These are phyloP conservation scores for Collariella sp. DNA, from an alignment of 495 filamentous ascomycete genomes.

Conservation along the genomic window DNA sequence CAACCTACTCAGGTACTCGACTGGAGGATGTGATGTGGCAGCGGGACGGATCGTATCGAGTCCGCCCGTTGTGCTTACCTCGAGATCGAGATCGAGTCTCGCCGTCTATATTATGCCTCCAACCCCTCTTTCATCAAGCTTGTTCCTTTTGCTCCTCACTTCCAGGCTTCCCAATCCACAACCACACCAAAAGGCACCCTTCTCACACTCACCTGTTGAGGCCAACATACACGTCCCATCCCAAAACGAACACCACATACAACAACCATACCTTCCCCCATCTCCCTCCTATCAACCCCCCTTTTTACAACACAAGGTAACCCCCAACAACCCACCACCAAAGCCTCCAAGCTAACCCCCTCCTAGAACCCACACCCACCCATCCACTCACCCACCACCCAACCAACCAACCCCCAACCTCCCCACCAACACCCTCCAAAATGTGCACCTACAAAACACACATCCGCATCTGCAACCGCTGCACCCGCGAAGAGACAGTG, in stretches of 20 bases:
- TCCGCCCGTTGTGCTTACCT: background rate
- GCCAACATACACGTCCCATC: background rate
- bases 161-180: background rate
- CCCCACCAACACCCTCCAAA: background rate
- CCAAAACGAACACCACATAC: background rate
- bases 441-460: conserved; percentile 41
- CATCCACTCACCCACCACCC: no score
- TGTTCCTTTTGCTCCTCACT: background rate
- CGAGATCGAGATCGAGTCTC: background rate
- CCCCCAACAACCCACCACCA: no score
- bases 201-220: no score
- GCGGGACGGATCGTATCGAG: conserved; percentile 6
- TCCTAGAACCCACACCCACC: no score
- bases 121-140: background rate
- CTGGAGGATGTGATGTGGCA: background rate
- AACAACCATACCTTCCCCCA: no score
- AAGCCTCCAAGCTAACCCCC: no score
- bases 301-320: no score
- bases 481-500: conserved; percentile 32
- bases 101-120: background rate
- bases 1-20: background rate
- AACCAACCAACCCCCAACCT: background rate
- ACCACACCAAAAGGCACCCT: no score
- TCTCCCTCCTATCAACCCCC: no score
- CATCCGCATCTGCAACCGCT: conserved; percentile 31